Percentiles rank a stretch among this genome's conserved stretches.
phyloP scores from a whole-genome alignment of 345 rosid species.

The Heritiera fomes region DNA sequence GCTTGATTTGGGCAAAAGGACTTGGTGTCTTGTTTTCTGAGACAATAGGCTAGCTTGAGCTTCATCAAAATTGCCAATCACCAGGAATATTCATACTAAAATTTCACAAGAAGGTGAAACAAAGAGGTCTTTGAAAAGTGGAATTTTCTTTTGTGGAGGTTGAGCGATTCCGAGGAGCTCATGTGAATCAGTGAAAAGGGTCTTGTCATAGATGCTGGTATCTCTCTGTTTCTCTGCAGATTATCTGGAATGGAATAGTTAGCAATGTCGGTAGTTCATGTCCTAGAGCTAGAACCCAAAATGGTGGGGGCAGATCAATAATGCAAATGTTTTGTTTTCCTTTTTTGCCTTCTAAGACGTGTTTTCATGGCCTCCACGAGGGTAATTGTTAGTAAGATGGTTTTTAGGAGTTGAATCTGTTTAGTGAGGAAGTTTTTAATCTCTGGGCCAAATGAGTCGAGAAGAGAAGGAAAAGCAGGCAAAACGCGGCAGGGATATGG shows the following conservation, averaged over 20 bases:
- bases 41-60: constrained; percentile 32
- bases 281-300: constrained; percentile 36
- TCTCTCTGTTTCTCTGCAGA: constrained; percentile 33
- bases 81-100: constrained; percentile 21
- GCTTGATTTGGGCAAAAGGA: constrained; percentile 24
- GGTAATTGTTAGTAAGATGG: constrained; percentile 18
- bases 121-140: constrained; percentile 19
- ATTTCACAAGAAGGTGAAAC: constrained; percentile 17
- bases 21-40: constrained; percentile 23
- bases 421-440: constrained; percentile 15
- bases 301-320: constrained; percentile 50
- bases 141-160: constrained; percentile 7
- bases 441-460: constrained; percentile 51
- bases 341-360: constrained; percentile 20
- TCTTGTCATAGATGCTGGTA: constrained; percentile 44
- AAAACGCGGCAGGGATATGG: constrained; percentile 49
- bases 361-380: constrained; percentile 20
- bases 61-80: constrained; percentile 20
- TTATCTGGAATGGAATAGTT: constrained; percentile 29
- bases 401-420: constrained; percentile 29
- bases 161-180: constrained; percentile 25
- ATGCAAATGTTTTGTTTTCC: constrained; percentile 28
- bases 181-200: constrained; percentile 43
- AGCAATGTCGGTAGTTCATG: constrained; percentile 39
- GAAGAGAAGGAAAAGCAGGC: constrained; percentile 58